Percentiles rank a stretch among this genome's conserved stretches.
These are phyloP conservation scores for Withania somnifera DNA, from an alignment of 305 asterid genomes.

Conservation along the genomic window DNA sequence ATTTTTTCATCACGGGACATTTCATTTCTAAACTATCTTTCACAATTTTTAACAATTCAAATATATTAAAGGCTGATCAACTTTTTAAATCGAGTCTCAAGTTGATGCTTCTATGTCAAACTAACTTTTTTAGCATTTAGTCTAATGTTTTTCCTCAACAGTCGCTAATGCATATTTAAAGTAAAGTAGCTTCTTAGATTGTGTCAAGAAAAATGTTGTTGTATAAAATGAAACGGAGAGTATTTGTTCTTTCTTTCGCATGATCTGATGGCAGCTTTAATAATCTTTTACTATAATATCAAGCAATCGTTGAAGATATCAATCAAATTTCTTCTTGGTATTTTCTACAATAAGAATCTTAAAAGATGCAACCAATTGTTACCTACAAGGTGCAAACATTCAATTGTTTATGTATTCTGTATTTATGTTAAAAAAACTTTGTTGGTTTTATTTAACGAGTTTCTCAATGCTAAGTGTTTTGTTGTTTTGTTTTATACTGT, in stretches of 20 bases:
- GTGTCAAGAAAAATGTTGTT: background rate
- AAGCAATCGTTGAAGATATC: background rate
- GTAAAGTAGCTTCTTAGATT: background rate
- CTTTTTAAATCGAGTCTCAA: background rate
- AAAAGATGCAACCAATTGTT: background rate
- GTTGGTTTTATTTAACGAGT: background rate
- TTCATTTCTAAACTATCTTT: background rate
- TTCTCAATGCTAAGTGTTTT: background rate
- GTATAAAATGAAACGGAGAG: background rate
- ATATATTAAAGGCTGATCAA: background rate
- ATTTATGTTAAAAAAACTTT: background rate
- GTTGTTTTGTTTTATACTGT: background rate
- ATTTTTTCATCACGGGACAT: background rate
- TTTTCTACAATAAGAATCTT: background rate
- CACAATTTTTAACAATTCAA: background rate
- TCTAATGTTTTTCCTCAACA: background rate
- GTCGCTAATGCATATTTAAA: background rate
- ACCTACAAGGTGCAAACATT: background rate
- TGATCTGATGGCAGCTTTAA: background rate
- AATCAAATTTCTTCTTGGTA: background rate
- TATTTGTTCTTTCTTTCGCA: background rate
- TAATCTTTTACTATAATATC: background rate
- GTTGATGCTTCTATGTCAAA: background rate
- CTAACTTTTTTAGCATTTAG: background rate
- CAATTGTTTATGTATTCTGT: background rate